Conservation (phyloP, 73 alveolate genomes). For the Uronychia binucleata region DNA sequence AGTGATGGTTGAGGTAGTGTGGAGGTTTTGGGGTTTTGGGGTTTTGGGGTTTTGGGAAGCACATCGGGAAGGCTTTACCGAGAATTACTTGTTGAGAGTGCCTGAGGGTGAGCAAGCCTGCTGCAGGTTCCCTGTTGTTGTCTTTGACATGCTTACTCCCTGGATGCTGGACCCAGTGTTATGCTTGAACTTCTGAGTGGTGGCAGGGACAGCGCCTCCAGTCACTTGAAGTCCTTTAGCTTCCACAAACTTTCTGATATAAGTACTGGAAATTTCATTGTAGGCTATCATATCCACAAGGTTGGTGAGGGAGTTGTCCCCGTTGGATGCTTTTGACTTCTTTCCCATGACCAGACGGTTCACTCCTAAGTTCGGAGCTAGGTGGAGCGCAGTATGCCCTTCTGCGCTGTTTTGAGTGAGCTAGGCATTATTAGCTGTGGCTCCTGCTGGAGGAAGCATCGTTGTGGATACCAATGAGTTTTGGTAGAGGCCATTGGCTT, state of each 20-base stretch:
- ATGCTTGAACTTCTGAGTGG: not conserved
- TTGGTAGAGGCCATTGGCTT: not conserved
- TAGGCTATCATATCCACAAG: conserved; percentile 26
- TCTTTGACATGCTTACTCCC: not conserved
- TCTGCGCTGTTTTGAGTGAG: not conserved
- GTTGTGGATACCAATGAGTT: not conserved
- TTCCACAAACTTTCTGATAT: conserved; percentile 3
- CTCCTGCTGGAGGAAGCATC: not conserved
- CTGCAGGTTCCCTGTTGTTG: not conserved
- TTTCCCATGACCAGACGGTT: not conserved
- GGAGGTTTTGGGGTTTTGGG: too few relatives aligned
- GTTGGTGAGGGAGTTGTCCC: conserved; percentile 17
- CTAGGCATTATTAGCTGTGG: not conserved
- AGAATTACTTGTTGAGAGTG: not conserved
- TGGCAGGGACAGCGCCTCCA: not conserved
- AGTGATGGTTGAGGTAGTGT: too few relatives aligned
- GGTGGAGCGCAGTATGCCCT: not conserved
- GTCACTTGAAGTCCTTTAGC: not conserved
- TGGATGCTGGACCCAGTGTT: not conserved
- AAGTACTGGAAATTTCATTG: conserved; percentile 31
- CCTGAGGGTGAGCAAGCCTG: not conserved
- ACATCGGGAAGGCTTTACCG: not conserved
- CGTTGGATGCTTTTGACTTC: not conserved
- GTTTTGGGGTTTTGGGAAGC: not conserved
- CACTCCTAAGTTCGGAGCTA: not conserved